Evolutionary conservation across 78 protist species (phyloP).

Genomic region (Dictyostelium citrinum): DNA sequence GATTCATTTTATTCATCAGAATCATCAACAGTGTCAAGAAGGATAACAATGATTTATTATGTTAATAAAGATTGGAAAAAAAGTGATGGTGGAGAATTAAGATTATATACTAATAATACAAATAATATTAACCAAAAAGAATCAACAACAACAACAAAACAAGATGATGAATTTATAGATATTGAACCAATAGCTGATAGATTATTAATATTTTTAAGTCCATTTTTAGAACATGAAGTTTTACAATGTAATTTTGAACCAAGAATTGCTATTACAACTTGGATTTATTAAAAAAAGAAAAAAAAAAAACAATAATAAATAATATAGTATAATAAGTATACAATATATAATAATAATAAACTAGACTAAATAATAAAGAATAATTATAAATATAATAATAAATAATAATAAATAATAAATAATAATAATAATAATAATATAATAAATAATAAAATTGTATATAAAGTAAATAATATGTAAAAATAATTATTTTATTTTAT

Average conservation of each 20-base stretch:
- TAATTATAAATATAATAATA: too few relatives aligned
- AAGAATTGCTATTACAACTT: conserved; percentile 64
- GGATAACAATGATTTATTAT: conserved; percentile 63
- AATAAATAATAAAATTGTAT: too few relatives aligned
- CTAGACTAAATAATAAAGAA: too few relatives aligned
- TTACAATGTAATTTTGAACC: conserved; percentile 8
- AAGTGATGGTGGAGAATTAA: conserved; percentile 58
- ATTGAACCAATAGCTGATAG: conserved; percentile 58
- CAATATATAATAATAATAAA: too few relatives aligned
- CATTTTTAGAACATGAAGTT: conserved; percentile 59
- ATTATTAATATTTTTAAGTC: conserved; percentile 43
- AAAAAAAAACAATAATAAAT: background rate
- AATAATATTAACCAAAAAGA: background rate
- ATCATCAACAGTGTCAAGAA: background rate
- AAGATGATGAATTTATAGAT: background rate
- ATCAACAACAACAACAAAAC: too few relatives aligned
- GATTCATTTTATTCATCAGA: conserved; percentile 55
- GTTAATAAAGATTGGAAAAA: conserved; percentile 26
- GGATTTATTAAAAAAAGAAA: conserved; percentile 45
- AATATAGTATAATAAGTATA: too few relatives aligned
- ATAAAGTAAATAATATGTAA: too few relatives aligned
- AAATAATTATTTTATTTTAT: background rate
- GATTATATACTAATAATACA: background rate
- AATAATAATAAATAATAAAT: too few relatives aligned
- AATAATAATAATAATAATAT: too few relatives aligned